These are phyloP conservation scores for Dalbergia oliveri DNA, from an alignment of 306 rosid species.

Conservation along the genomic window DNA sequence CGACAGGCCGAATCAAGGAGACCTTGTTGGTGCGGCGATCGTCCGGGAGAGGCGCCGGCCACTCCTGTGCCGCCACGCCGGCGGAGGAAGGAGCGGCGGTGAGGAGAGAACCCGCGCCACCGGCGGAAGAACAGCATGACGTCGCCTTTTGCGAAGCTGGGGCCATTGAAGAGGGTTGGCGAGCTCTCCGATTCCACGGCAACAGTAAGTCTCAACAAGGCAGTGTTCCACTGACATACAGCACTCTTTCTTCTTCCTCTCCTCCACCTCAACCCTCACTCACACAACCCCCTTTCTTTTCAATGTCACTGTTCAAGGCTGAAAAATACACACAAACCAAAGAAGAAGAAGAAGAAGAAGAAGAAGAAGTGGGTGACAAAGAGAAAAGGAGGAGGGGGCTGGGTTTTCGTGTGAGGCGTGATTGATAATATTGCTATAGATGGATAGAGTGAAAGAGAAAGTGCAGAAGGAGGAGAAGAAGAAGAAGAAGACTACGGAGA, in stretches of 20 bases:
- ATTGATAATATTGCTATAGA: neutral
- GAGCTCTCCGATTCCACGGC: slow-evolving; percentile 71
- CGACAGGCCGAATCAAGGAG: slow-evolving; percentile 60
- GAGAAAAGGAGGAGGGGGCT: neutral
- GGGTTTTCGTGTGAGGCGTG: neutral
- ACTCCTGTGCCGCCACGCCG: slow-evolving; percentile 50
- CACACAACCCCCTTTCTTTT: too few species aligned
- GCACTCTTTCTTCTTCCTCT: slow-evolving; percentile 50
- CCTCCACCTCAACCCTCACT: slow-evolving; percentile 34
- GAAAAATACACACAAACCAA: neutral
- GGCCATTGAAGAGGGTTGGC: slow-evolving; percentile 91
- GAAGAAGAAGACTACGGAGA: neutral
- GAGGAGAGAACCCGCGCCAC: slow-evolving; percentile 39
- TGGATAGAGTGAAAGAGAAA: neutral
- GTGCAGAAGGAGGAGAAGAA: too few species aligned
- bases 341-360: neutral
- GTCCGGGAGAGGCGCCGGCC: slow-evolving; percentile 60
- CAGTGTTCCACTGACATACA: slow-evolving; percentile 83
- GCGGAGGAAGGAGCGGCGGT: slow-evolving; percentile 47
- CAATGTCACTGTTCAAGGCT: neutral
- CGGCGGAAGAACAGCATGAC: slow-evolving; percentile 52
- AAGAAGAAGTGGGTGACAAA: neutral
- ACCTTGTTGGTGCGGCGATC: slow-evolving; percentile 63
- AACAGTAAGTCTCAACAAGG: slow-evolving; percentile 54
- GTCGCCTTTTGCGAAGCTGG: slow-evolving; percentile 89